These are phyloP conservation scores for Nissolia schottii DNA, from an alignment of 306 rosid genomes.

Conservation along the genomic window DNA sequence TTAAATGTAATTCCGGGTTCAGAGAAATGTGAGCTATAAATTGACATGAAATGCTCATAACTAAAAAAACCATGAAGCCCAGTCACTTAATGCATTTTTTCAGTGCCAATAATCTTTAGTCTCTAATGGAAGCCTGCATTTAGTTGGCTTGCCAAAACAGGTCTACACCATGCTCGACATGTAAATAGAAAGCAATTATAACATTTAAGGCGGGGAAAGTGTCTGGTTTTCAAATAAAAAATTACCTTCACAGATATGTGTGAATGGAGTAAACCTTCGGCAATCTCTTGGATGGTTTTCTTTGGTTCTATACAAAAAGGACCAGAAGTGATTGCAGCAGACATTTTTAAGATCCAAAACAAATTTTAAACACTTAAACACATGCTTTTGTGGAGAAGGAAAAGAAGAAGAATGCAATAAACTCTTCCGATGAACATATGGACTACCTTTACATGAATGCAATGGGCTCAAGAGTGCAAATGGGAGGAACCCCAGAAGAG, in stretches of 20 bases:
- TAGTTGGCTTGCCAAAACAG: background rate
- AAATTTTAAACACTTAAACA: background rate
- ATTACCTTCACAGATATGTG: slow-evolving; percentile 63
- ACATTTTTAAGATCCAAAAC: background rate
- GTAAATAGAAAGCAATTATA: background rate
- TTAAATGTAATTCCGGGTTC: no score
- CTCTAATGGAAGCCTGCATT: background rate
- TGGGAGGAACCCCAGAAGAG: slow-evolving; percentile 81
- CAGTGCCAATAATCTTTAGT: background rate
- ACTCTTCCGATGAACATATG: background rate
- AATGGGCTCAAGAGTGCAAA: slow-evolving; percentile 70
- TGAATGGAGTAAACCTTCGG: slow-evolving; percentile 49
- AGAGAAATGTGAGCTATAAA: no score
- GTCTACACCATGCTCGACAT: background rate
- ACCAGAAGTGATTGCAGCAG: background rate
- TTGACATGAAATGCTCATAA: background rate
- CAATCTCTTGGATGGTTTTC: slow-evolving; percentile 64
- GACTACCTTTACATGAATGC: slow-evolving; percentile 79
- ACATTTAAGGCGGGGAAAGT: background rate
- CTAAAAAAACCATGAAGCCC: background rate
- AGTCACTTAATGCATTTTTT: background rate
- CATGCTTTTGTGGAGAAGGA: background rate
- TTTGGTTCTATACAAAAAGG: slow-evolving; percentile 52
- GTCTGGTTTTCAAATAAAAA: no score
- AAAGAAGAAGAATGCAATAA: background rate